phyloP scores from a whole-genome alignment of 2,329 filamentous ascomycete species.

The Fusarium chuoi region DNA sequence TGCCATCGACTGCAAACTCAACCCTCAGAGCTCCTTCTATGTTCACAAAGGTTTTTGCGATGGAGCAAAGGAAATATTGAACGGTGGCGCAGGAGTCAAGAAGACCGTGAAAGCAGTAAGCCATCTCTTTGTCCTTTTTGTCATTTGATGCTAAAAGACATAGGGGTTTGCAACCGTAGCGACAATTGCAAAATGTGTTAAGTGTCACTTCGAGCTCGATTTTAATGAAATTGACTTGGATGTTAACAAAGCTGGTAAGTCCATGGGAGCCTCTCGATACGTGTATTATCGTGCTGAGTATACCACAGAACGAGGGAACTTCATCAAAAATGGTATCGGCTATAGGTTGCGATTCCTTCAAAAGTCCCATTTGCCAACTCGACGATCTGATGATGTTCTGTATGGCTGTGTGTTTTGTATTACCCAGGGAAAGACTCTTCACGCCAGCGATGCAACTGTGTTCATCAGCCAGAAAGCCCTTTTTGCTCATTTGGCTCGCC shows the following conservation, averaged over 20 bases:
- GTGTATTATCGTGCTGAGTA: conserved; percentile 15
- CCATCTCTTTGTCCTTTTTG: neutral
- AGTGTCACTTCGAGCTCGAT: conserved; percentile 65
- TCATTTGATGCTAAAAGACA: neutral
- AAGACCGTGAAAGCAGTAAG: conserved; percentile 61
- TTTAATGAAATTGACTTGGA: conserved; percentile 64
- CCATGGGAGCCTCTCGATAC: neutral
- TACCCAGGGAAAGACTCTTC: conserved; percentile 58
- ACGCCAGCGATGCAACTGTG: conserved; percentile 66
- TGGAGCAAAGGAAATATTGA: conserved; percentile 61
- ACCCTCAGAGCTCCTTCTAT: conserved; percentile 60
- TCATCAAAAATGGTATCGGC: conserved; percentile 56
- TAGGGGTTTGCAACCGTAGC: conserved; percentile 56
- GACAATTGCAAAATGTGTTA: conserved; percentile 61
- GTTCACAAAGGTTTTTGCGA: conserved; percentile 65
- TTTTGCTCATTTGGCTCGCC: conserved; percentile 63
- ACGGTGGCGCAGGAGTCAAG: conserved; percentile 61
- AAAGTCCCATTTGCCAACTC: conserved; percentile 64
- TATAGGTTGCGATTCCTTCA: conserved; percentile 66
- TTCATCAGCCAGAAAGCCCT: conserved; percentile 65
- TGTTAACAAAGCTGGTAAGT: conserved; percentile 59
- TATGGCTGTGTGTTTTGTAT: conserved; percentile 68
- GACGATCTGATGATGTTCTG: conserved; percentile 61
- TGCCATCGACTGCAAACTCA: conserved; percentile 55
- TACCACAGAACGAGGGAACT: conserved; percentile 57